These are phyloP conservation scores for Ophiorrhiza pumila DNA, from an alignment of 257 asterid species.

Conservation along the genomic window DNA sequence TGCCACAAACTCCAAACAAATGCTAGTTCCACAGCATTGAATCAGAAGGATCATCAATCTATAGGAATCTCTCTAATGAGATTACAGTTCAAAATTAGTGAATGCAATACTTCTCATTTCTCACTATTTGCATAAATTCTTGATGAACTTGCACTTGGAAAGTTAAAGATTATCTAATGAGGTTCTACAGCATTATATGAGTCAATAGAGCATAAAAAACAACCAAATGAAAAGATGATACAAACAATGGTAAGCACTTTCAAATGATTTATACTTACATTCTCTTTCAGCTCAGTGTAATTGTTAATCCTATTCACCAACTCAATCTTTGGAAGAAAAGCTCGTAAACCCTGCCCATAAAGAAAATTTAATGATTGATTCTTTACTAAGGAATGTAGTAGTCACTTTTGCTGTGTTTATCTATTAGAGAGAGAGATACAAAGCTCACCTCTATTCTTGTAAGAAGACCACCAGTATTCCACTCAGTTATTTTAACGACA, in stretches of 20 bases:
- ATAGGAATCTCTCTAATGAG: neutral
- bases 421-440: slow-evolving; percentile 10
- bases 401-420: slow-evolving; percentile 6
- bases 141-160: neutral
- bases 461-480: slow-evolving; percentile 96
- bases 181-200: neutral
- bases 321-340: slow-evolving; percentile 91
- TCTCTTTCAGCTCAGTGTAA: slow-evolving; percentile 76
- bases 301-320: slow-evolving; percentile 74
- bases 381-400: neutral
- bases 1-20: neutral
- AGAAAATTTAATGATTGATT: slow-evolving; percentile 14
- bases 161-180: neutral
- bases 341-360: slow-evolving; percentile 81
- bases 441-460: slow-evolving; percentile 83
- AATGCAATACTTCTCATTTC: neutral
- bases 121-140: neutral
- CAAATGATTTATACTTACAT: slow-evolving; percentile 36
- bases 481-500: slow-evolving; percentile 72
- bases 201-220: slow-evolving; percentile 1
- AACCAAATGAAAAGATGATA: neutral
- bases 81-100: neutral
- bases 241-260: neutral
- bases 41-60: neutral
- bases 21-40: neutral